Evolutionary conservation across 106 monocot species (phyloP).

Genomic region (Posidonia australis): DNA sequence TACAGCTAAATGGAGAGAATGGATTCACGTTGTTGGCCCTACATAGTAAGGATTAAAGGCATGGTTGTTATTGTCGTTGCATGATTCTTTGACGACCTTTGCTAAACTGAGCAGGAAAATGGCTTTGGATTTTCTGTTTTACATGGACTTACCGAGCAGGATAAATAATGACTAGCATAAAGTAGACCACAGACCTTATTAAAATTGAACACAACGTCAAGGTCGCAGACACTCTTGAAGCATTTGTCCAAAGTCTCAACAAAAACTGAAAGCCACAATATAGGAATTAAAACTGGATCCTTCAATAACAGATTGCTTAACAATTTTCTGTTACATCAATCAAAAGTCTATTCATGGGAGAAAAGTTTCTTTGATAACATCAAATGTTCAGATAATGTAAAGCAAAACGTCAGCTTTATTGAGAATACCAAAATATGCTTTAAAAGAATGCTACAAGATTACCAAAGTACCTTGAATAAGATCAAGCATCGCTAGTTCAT

Average conservation of each 20-base stretch:
- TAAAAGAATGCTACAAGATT: no score
- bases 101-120: no score
- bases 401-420: no score
- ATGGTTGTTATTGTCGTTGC: no score
- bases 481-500: slow-evolving; percentile 95
- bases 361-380: neutral
- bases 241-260: slow-evolving; percentile 90
- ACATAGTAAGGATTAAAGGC: no score
- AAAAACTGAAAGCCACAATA: slow-evolving; percentile 45
- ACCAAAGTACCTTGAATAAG: slow-evolving; percentile 77
- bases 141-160: no score
- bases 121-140: no score
- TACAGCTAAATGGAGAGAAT: no score
- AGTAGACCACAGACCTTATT: slow-evolving; percentile 45
- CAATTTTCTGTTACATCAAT: neutral
- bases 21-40: no score
- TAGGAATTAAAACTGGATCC: neutral
- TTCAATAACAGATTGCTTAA: neutral
- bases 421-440: no score
- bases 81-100: no score
- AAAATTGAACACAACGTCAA: slow-evolving; percentile 92
- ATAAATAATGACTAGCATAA: neutral
- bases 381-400: no score
- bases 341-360: neutral
- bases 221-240: slow-evolving; percentile 99